Percentiles rank a stretch among this genome's conserved stretches.
phyloP scores from a whole-genome alignment of 176 grass and related monocot genomes.

The Eleusine coracana region DNA sequence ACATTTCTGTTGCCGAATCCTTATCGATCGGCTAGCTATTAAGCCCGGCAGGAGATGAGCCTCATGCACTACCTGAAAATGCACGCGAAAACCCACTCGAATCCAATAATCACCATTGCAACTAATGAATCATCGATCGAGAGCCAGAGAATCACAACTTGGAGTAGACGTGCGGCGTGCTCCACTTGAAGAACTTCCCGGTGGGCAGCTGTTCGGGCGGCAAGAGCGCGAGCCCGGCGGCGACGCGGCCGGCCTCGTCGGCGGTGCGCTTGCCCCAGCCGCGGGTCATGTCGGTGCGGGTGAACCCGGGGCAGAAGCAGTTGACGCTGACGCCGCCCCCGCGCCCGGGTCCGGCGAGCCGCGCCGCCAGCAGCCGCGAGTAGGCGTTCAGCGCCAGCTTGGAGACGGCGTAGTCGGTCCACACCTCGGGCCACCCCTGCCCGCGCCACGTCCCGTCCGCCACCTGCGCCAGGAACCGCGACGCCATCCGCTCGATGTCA shows the following conservation, averaged over 20 bases:
- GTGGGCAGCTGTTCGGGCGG: slow-evolving; percentile 63
- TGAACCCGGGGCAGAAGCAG: slow-evolving; percentile 98
- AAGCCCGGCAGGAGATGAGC: background rate
- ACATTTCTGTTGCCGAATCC: background rate
- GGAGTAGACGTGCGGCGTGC: slow-evolving; percentile 71
- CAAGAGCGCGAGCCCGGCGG: slow-evolving; percentile 49
- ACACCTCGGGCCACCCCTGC: slow-evolving; percentile 83
- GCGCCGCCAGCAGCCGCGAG: slow-evolving; percentile 66
- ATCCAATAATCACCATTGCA: background rate
- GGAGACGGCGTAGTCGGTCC: slow-evolving; percentile 94
- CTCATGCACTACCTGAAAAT: background rate
- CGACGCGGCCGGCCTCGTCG: slow-evolving; percentile 67
- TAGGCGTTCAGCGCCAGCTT: slow-evolving; percentile 97
- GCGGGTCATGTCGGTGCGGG: slow-evolving; percentile 79
- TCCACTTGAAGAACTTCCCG: slow-evolving; percentile 76
- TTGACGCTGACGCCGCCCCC: slow-evolving; percentile 76
- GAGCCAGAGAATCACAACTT: slow-evolving; percentile 42
- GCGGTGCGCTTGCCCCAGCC: slow-evolving; percentile 63
- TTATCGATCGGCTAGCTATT: background rate
- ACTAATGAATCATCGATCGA: background rate
- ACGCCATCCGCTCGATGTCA: slow-evolving; percentile 63
- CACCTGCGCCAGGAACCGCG: slow-evolving; percentile 74
- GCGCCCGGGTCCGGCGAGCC: too few species aligned
- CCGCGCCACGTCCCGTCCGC: slow-evolving; percentile 65
- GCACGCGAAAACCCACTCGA: background rate